Evolutionary conservation across 2,329 filamentous ascomycete genomes (phyloP), one percentile per base, ranked within the genome.

Genomic region (Venturia carpophila): DNA sequence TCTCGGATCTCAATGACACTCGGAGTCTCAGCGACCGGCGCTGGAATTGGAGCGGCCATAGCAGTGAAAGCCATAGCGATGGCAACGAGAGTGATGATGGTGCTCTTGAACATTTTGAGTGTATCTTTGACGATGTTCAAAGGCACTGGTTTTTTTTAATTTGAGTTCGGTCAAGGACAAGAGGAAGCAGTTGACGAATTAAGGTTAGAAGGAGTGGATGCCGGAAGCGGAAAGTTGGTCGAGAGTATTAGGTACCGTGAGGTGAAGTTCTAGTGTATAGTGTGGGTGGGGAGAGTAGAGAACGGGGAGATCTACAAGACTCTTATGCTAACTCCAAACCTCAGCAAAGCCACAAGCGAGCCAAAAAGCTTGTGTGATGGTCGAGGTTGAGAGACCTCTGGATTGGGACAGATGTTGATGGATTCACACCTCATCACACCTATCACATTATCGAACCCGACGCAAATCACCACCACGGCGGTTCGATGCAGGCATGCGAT

Each of bases 161-260:
- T 34, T 3, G 30, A 34, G 30, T 34, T 34, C n/a, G n/a, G n/a
- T n/a, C n/a, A n/a, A n/a, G n/a, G n/a, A n/a, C n/a, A n/a, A n/a
- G n/a, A n/a, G n/a, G n/a, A n/a, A n/a, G n/a, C n/a, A n/a, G n/a
- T n/a, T n/a, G n/a, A n/a, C n/a, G n/a, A n/a, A n/a, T n/a, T n/a
- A n/a, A n/a, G n/a, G n/a, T 15, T 37, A 1, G 52, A 56, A 56
- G 21, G 47, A 49, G 47, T 49, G 47, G 1, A 49, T 49, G 47
- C 47, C 47, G 47, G 21, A 27, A 27, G 47, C 21, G 47, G 47
- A 15, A 5, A 27, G 47, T 49, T 13, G n/a, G 2, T 27, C 10
- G 3, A n/a, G 52, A 15, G 52, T 58, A 58, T 58, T 58, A 58
- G 52, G 52, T 58, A 58, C 52, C 52, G 52, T 58, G 52, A 58